Base-by-base conservation (phyloP, 495 filamentous ascomycete genomes). In the Astrocystis sublimbata region DNA sequence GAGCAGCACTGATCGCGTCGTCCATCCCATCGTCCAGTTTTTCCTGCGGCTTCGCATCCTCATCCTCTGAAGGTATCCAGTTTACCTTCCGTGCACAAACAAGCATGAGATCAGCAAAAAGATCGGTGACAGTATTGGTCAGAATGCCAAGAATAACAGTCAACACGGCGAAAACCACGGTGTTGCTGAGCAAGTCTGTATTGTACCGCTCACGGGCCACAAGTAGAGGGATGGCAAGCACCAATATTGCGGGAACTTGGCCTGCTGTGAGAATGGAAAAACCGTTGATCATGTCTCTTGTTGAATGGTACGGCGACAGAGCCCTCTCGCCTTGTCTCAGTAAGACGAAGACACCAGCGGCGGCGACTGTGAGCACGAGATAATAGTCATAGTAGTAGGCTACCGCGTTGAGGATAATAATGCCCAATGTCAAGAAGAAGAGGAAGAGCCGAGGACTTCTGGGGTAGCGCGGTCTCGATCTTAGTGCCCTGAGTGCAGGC, bases 311-410 rank as follows among this genome's bases (percentile, higher is more conserved):
- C 12, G 54, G 54, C 4, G 54, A 58, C 28, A 58, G 24, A 33
- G 54, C 54, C 21, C 54, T 58, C 35, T 58, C 54, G 9, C 54
- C 54, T 17, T 58, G 54, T 45, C 54, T 43, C 12, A 58, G 54
- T n/a, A 58, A 26, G 54, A 46, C 54, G 30, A 46, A 58, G 6
- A 45, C 54, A 8, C 54, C 54, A 31, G 54, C 54, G 2, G 54
- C 54, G 7, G 54, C 54, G n/a, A 58, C 54, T 24, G 38, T 58
- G 26, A 58, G 7, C 9, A 58, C 54, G 8, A 58, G 54, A 12
- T 58, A 58, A 30, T 58, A 58, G 41, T 58, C 54, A n/a, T 58
- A 58, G 54, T 58, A 58, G 26, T 58, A 58, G 24, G 54, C 40
- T 15, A 58, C 54, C 40, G 26, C 54, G 19, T 58, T 58, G 8